Percentiles rank a stretch among this genome's conserved stretches.
Conservation (phyloP, 2,329 filamentous ascomycete genomes). For the Scytalidium lignicola region DNA sequence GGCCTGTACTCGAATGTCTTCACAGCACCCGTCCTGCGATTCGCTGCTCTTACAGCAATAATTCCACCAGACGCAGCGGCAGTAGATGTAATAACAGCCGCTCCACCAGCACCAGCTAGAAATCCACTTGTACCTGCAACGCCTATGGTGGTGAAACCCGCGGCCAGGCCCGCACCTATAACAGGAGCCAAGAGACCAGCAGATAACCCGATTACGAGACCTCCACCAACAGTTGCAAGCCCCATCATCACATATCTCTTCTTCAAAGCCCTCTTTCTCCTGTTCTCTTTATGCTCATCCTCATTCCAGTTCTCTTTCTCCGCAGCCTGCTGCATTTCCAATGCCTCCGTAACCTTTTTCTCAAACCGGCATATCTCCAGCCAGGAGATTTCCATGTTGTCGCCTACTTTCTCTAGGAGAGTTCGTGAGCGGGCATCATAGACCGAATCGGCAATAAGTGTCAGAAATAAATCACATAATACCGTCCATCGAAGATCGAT, state of each 20-base stretch:
- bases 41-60: slow-evolving; percentile 81
- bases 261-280: slow-evolving; percentile 76
- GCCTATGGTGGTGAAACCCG: slow-evolving; percentile 92
- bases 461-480: slow-evolving; percentile 88
- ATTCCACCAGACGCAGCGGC: slow-evolving; percentile 82
- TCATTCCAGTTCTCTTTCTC: slow-evolving; percentile 98
- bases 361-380: slow-evolving; percentile 95
- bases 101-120: slow-evolving; percentile 84
- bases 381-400: slow-evolving; percentile 77
- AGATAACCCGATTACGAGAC: slow-evolving; percentile 90
- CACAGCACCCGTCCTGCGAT: slow-evolving; percentile 82
- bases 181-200: slow-evolving; percentile 88
- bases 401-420: slow-evolving; percentile 77
- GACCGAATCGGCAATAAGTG: slow-evolving; percentile 91
- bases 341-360: slow-evolving; percentile 90
- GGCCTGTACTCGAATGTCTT: slow-evolving; percentile 96
- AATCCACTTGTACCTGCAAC: slow-evolving; percentile 86
- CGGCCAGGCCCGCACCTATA: slow-evolving; percentile 88
- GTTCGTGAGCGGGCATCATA: slow-evolving; percentile 87
- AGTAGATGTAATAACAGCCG: slow-evolving; percentile 87
- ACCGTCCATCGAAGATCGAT: slow-evolving; percentile 97
- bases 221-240: slow-evolving; percentile 89
- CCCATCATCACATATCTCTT: slow-evolving; percentile 92
- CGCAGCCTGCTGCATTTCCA: slow-evolving; percentile 95
- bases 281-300: slow-evolving; percentile 82